Conservation (phyloP, 129 eudicot genomes). For the Arctium minus region DNA sequence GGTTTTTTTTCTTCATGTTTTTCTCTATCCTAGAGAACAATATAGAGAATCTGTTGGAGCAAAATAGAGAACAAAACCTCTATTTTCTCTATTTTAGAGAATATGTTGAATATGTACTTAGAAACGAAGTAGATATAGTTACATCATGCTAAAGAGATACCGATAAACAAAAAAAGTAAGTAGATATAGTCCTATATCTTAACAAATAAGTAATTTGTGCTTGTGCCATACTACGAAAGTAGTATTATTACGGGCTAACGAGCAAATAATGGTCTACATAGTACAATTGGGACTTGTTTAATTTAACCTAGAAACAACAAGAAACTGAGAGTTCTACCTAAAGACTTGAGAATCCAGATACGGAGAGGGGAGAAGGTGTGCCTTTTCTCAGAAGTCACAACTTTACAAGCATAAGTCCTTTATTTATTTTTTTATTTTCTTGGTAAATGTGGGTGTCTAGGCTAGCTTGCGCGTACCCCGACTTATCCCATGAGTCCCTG, state of each 20-base stretch:
- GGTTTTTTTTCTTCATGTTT: too few species aligned
- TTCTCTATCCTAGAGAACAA: too few species aligned
- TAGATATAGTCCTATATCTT: neutral
- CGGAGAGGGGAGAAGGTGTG: neutral
- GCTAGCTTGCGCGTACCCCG: neutral
- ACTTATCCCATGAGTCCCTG: neutral
- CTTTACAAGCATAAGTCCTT: neutral
- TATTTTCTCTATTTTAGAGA: too few species aligned
- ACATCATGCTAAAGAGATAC: neutral
- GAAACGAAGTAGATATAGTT: neutral
- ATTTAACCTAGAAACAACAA: neutral
- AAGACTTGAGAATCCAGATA: neutral
- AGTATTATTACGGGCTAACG: neutral
- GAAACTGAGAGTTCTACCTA: neutral
- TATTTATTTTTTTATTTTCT: neutral
- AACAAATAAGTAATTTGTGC: neutral
- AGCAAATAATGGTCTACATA: neutral
- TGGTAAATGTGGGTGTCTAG: neutral
- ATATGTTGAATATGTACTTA: too few species aligned
- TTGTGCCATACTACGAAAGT: neutral
- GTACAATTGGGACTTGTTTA: neutral
- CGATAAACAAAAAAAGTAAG: neutral
- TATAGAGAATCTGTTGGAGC: too few species aligned
- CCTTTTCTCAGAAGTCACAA: neutral
- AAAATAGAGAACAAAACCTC: too few species aligned